These are phyloP conservation scores for Macadamia tetraphylla DNA, from an alignment of 164 flowering plant species.

Conservation along the genomic window DNA sequence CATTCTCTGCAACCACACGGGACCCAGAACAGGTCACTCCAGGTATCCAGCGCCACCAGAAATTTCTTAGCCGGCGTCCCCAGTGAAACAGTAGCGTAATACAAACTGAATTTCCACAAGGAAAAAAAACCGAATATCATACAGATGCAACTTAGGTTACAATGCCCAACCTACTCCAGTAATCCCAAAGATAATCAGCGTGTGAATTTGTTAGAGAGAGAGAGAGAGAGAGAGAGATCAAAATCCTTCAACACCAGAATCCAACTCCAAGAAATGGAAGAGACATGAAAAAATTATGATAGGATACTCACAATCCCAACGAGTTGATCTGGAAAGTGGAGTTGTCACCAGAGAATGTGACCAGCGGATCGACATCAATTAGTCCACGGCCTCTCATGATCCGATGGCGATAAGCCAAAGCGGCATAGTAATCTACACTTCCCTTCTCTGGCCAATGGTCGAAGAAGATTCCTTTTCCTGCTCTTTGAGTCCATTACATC, in stretches of 20 bases:
- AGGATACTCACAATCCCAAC: not conserved
- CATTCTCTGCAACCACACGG: constrained; percentile 60
- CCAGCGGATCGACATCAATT: not conserved
- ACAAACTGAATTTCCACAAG: not conserved
- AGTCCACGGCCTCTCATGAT: not conserved
- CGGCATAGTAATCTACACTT: not conserved
- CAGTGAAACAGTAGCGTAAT: not conserved
- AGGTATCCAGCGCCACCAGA: constrained; percentile 85
- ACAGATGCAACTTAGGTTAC: not conserved
- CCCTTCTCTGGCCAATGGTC: not conserved
- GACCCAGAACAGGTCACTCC: constrained; percentile 85
- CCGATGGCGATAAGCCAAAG: not conserved
- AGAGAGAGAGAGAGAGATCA: no score
- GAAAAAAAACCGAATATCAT: not conserved
- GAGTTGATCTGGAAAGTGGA: not conserved
- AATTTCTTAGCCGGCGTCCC: not conserved
- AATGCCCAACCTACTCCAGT: not conserved
- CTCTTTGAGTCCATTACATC: no score
- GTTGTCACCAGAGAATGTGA: not conserved
- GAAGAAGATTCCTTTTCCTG: not conserved
- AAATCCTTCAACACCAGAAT: no score
- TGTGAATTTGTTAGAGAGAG: no score
- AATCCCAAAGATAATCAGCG: not conserved
- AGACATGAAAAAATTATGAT: not conserved
- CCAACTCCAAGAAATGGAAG: not conserved